Base-by-base conservation (phyloP, 1,284 basidiomycete genomes). In the Microbotryum lychnidis-dioicae region DNA sequence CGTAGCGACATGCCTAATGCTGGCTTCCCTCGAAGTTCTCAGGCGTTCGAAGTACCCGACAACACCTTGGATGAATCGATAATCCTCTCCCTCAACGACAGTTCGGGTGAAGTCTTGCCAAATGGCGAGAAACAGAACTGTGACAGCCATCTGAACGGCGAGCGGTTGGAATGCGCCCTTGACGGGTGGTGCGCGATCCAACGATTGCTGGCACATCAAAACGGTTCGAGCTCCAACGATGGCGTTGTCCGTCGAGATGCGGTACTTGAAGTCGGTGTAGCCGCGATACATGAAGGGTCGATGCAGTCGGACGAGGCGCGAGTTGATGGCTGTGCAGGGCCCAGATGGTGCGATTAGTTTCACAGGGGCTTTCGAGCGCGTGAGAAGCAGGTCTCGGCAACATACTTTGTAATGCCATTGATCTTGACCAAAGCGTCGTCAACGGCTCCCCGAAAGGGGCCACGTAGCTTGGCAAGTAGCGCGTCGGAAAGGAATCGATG, bases 281-380 rank as follows among this genome's bases (percentile, higher is more conserved):
- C 67, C 67, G 10, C 63, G 56, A 25, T 55, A 58, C 54, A 64
- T 62, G 54, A 69, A 69, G 1, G 67, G 67, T 1, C 67, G 65
- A 42, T 69, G 62, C n/a, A 69, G 57, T 2, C 67, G 58, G n/a
- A 67, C 52, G 16, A 64, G 50, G 16, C 67, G 65, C 18, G 60
- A 61, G 31, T 65, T 46, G 50, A 64, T 53, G 33, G 66, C 64
- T 56, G 57, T 18, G 46, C 7, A 31, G 31, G 14, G 18, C 5
- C 14, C 27, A 50, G 3, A 50, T 23, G 27, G 21, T 12, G 12
- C 21, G 21, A 27, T 23, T 27, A 50, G 27, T 50, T 50, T 50
- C 27, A 27, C 21, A 14, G 12, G 18, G 4, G 27, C 27, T 18
- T 20, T 20, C 48, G 18, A 50, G 27, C 21, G 27, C 10, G 18